Percentiles rank a stretch among this genome's conserved stretches.
Evolutionary conservation across 257 asterid genomes (phyloP).

Genomic region (Mentha longifolia): DNA sequence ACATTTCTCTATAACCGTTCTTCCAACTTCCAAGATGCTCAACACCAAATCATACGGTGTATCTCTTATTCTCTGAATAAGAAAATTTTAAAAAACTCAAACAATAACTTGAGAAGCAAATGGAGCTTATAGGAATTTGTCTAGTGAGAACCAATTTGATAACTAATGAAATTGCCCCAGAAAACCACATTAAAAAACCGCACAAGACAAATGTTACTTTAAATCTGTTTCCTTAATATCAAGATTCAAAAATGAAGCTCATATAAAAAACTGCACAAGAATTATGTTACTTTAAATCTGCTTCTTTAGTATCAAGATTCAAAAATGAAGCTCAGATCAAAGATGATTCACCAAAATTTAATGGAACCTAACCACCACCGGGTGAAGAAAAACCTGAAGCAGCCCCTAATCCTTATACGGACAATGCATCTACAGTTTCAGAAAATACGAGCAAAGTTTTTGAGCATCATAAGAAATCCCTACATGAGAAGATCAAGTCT

Average conservation of each 20-base stretch:
- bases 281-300: neutral
- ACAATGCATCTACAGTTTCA: neutral
- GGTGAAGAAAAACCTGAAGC: neutral
- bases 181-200: neutral
- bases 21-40: too few relatives aligned
- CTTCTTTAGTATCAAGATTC: neutral
- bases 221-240: neutral
- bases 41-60: too few relatives aligned
- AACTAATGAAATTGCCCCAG: neutral
- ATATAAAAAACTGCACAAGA: neutral
- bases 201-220: neutral
- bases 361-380: neutral
- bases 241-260: neutral
- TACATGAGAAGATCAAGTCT: slow-evolving; percentile 17
- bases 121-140: too few relatives aligned
- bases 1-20: too few relatives aligned
- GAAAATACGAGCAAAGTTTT: slow-evolving; percentile 8
- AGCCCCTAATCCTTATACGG: neutral
- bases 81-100: too few relatives aligned
- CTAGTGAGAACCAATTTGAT: neutral
- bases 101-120: too few relatives aligned
- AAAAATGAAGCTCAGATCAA: neutral
- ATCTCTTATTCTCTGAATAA: too few relatives aligned
- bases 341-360: neutral
- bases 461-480: slow-evolving; percentile 20